Conservation (phyloP, 2,329 filamentous ascomycete species). For the Fusarium keratoplasticum region DNA sequence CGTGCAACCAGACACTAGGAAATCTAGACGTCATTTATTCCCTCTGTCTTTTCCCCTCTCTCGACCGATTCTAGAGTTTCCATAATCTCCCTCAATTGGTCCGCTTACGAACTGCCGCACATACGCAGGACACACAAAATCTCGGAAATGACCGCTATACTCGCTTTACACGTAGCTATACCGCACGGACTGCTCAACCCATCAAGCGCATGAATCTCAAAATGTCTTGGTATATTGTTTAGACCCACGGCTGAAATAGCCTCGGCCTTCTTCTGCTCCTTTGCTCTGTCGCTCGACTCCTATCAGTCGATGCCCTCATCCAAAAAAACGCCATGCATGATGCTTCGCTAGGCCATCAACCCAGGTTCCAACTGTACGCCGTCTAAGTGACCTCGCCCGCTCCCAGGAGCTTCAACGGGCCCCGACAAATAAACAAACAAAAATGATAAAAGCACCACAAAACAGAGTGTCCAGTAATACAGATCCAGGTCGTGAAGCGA, state of each 20-base stretch:
- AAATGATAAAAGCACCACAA: constrained; percentile 8
- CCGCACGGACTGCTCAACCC: constrained; percentile 26
- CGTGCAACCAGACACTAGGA: not conserved
- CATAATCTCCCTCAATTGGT: not conserved
- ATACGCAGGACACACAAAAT: not conserved
- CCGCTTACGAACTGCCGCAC: constrained; percentile 22
- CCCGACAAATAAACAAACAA: constrained; percentile 7
- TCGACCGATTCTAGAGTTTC: not conserved
- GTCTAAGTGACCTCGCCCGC: constrained; percentile 30
- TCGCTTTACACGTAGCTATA: constrained; percentile 18
- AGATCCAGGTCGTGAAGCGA: constrained; percentile 34
- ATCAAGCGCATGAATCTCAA: constrained; percentile 31
- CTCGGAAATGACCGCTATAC: constrained; percentile 31
- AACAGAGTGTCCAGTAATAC: constrained; percentile 32
- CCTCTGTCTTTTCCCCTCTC: not conserved
- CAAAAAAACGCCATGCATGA: constrained; percentile 31
- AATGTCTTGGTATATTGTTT: constrained; percentile 40
- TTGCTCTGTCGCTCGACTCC: constrained; percentile 13
- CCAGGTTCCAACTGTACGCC: constrained; percentile 33
- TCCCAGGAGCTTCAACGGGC: constrained; percentile 8
- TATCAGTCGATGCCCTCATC: constrained; percentile 8
- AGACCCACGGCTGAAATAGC: constrained; percentile 28
- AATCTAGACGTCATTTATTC: not conserved
- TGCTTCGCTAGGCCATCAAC: constrained; percentile 38
- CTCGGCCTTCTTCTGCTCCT: constrained; percentile 3